Percentiles rank a stretch among this genome's conserved stretches.
These are phyloP conservation scores for Mycena epipterygia DNA, from an alignment of 768 basidiomycete genomes.

Conservation along the genomic window DNA sequence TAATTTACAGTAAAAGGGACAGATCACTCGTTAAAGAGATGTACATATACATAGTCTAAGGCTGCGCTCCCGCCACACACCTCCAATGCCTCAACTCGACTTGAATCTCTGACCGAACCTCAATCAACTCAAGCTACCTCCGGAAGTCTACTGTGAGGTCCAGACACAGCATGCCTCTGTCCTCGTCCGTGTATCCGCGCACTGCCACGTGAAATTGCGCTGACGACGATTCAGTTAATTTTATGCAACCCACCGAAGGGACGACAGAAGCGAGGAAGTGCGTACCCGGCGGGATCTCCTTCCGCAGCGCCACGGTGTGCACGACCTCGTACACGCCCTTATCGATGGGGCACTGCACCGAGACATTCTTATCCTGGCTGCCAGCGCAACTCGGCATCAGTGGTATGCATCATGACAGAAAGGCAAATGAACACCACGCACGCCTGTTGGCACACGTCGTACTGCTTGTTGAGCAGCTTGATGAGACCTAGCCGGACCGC, in stretches of 20 bases:
- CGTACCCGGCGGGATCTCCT: slow-evolving; percentile 88
- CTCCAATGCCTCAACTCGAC: too few species aligned
- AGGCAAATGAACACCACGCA: background rate
- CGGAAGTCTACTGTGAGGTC: slow-evolving; percentile 83
- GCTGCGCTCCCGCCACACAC: too few species aligned
- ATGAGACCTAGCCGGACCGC: slow-evolving; percentile 92
- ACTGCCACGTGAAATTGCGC: slow-evolving; percentile 87
- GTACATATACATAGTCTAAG: too few species aligned
- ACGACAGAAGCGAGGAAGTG: background rate
- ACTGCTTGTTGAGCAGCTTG: slow-evolving; percentile 83
- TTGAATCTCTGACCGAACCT: too few species aligned
- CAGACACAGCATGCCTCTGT: slow-evolving; percentile 85
- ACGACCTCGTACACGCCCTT: slow-evolving; percentile 77
- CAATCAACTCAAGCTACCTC: too few species aligned
- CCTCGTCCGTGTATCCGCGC: slow-evolving; percentile 75
- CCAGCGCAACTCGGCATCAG: slow-evolving; percentile 66
- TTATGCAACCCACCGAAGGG: too few species aligned
- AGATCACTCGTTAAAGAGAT: too few species aligned
- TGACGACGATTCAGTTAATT: too few species aligned
- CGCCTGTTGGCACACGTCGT: slow-evolving; percentile 97
- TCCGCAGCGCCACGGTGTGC: slow-evolving; percentile 90
- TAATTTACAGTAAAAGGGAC: too few species aligned
- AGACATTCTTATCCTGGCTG: too few species aligned
- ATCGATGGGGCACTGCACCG: slow-evolving; percentile 90
- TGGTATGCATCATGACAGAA: background rate